Evolutionary conservation across 2,329 filamentous ascomycete species (phyloP).

Genomic region (Claviceps humidiphila): DNA sequence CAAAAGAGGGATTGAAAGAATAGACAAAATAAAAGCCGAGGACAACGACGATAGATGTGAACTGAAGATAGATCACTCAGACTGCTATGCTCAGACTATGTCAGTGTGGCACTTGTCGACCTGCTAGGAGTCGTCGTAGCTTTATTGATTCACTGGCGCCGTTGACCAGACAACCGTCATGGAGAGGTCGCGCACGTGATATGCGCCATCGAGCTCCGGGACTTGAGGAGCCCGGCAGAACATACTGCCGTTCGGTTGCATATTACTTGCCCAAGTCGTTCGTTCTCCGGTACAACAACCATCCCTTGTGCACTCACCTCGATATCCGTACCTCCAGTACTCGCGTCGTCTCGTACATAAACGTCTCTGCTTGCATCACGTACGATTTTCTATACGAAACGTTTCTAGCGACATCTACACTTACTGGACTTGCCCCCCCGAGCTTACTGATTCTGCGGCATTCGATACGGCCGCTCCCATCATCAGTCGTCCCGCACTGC

Average conservation of each 20-base stretch:
- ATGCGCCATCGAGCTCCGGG: neutral
- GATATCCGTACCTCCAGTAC: constrained; percentile 14
- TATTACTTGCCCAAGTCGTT: constrained; percentile 12
- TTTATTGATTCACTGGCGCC: neutral
- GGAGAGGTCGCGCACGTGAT: constrained; percentile 14
- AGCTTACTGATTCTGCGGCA: constrained; percentile 13
- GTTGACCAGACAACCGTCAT: constrained; percentile 11
- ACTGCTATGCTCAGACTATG: neutral
- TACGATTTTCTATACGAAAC: neutral
- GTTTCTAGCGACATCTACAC: constrained; percentile 4
- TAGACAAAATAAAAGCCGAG: neutral
- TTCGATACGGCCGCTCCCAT: constrained; percentile 6
- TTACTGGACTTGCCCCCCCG: constrained; percentile 11
- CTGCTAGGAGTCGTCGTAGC: neutral
- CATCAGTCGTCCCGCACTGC: neutral
- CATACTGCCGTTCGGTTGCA: constrained; percentile 15
- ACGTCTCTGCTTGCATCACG: constrained; percentile 3
- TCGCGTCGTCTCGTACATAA: constrained; percentile 1
- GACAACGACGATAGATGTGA: neutral
- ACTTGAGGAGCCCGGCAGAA: constrained; percentile 15
- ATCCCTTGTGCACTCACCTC: constrained; percentile 18
- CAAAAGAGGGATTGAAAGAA: neutral
- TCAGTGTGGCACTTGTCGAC: neutral
- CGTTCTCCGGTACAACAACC: constrained; percentile 13
- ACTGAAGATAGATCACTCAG: neutral